Evolutionary conservation across 352 stramenopile genomes (phyloP).

Genomic region (Globisporangium canariense): DNA sequence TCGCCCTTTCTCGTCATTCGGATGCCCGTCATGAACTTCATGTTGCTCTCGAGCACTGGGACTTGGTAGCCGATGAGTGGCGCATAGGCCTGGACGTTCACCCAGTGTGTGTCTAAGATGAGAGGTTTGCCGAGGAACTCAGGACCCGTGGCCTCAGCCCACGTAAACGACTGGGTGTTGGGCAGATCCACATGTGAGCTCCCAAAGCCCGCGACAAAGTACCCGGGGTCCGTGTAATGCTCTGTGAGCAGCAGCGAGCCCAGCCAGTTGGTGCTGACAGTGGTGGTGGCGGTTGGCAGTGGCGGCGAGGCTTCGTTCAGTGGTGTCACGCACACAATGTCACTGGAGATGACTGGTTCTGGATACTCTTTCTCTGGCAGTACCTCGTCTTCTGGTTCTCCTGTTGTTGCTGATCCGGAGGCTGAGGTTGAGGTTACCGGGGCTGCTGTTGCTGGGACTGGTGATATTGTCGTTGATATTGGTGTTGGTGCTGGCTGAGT

Average conservation of each 20-base stretch:
- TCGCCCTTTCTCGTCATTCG: conserved; percentile 3
- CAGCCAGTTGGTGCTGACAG: neutral
- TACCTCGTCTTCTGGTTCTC: neutral
- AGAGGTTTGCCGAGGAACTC: conserved; percentile 12
- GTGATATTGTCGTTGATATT: neutral
- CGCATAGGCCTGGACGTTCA: neutral
- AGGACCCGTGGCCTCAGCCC: conserved; percentile 6
- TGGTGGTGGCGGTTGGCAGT: neutral
- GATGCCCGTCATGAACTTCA: conserved; percentile 13
- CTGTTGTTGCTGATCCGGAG: neutral
- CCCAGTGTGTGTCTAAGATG: neutral
- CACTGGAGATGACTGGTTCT: neutral
- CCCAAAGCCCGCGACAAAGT: conserved; percentile 8
- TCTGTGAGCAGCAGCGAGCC: conserved; percentile 1
- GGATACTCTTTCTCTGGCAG: neutral
- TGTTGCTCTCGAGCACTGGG: neutral
- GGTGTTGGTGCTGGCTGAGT: neutral
- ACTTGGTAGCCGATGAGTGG: conserved; percentile 1
- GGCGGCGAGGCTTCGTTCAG: neutral
- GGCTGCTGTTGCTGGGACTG: neutral
- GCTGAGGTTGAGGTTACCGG: neutral
- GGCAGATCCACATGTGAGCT: conserved; percentile 2
- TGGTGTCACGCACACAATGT: conserved; percentile 4
- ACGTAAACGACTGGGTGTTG: conserved; percentile 8
- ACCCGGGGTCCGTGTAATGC: neutral